Base-by-base conservation (phyloP, 2,329 filamentous ascomycete species). In the Dothistroma pini region DNA sequence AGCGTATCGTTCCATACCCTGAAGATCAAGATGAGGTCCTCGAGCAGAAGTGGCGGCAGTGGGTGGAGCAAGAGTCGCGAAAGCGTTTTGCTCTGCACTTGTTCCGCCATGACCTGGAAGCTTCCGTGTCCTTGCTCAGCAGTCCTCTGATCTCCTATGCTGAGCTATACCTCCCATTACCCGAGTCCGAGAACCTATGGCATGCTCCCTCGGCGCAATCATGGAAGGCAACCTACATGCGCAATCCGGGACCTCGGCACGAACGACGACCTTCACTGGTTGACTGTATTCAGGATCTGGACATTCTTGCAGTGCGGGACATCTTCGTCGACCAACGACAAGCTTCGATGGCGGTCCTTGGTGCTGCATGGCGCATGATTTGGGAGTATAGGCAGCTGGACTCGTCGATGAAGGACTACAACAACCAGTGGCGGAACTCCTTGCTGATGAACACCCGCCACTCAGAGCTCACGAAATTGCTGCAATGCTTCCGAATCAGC, bases 101-200 rank as follows among this genome's bases (percentile, higher is more conserved):
- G 14, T 88, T 88, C 65, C 74, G 87, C 5, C 81, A 86, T 59
- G 88, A 91, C 68, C 80, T 86, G 0, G 86, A 89, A 62, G 80
- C 83, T 4, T 89, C 88, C 1, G 87, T 91, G 77, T 84, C 85
- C 1, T 79, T 88, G 4, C 78, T 89, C 57, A 85, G 83, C 22
- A 86, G 83, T 61, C 86, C 87, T 0, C 76, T 85, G 21, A 84
- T 90, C 65, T 88, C 87, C 0, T 91, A 89, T 68, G 81, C 86
- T 0, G 89, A 91, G 68, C 75, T 91, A 54, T 84, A 84, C 4
- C 75, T 90, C 2, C 86, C 87, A 1, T 73, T 91, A 0, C 88
- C 89, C 0, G 83, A 83, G 62, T 77, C 84, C 0, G 80, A 82
- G 57, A 79, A 83, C 12, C 72, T 91, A 1, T 92, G 89, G 89